A percentile compares a stretch with the other conserved stretches of the same genome.
These are phyloP conservation scores for Alternaria tenuissima DNA, from an alignment of 2,329 filamentous ascomycete species.

Conservation along the genomic window DNA sequence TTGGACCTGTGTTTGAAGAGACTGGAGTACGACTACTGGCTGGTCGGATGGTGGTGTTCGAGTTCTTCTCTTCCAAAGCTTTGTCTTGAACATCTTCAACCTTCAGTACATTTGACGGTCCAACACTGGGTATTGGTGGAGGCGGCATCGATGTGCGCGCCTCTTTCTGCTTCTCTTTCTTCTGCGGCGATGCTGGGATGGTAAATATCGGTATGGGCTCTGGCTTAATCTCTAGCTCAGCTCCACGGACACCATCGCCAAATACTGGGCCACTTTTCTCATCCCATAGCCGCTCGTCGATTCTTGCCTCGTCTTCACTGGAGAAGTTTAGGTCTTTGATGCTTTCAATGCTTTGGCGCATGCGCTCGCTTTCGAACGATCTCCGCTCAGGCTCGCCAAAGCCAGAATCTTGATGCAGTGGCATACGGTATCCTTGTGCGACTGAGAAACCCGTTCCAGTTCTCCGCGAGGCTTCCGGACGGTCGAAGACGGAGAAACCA, in stretches of 20 bases:
- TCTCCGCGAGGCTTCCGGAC: conserved; percentile 22
- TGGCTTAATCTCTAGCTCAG: conserved; percentile 23
- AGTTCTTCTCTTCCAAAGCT: conserved; percentile 40
- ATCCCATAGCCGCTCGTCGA: conserved; percentile 38
- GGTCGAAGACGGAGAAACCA: conserved; percentile 39
- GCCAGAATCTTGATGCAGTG: conserved; percentile 49
- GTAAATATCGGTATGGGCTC: conserved; percentile 13
- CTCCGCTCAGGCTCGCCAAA: conserved; percentile 34
- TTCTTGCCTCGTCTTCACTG: conserved; percentile 27
- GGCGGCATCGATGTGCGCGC: conserved; percentile 4
- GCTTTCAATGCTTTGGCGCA: conserved; percentile 35
- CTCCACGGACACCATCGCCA: conserved; percentile 28
- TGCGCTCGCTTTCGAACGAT: conserved; percentile 35
- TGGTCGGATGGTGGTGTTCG: conserved; percentile 44
- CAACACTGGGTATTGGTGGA: conserved; percentile 8
- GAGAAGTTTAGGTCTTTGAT: conserved; percentile 24
- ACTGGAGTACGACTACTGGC: conserved; percentile 35
- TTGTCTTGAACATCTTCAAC: conserved; percentile 29
- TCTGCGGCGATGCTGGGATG: conserved; percentile 1
- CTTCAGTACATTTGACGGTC: conserved; percentile 18
- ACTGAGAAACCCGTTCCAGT: conserved; percentile 30
- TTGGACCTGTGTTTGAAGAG: conserved; percentile 30
- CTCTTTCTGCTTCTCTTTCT: conserved; percentile 9
- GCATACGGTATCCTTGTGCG: conserved; percentile 36
- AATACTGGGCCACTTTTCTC: conserved; percentile 31